Conservation (phyloP, 2,329 filamentous ascomycete species). For the Ophiostoma populinum region DNA sequence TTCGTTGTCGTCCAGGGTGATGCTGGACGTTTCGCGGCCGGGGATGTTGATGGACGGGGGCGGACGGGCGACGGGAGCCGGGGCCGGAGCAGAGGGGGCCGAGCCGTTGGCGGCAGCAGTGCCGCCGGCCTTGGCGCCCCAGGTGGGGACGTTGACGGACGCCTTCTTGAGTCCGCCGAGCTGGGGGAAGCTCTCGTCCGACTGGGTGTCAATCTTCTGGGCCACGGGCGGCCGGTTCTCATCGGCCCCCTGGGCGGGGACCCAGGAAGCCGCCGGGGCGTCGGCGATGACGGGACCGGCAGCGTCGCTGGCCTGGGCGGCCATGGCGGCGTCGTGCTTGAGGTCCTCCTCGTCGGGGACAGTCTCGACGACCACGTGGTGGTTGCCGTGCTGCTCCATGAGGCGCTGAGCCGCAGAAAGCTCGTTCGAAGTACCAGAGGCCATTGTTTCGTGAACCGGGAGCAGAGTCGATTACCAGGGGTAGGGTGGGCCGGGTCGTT, state of each 20-base stretch:
- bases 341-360: slow-evolving; percentile 62
- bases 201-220: slow-evolving; percentile 57
- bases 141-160: slow-evolving; percentile 20
- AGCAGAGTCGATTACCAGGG: slow-evolving; percentile 4
- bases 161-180: slow-evolving; percentile 58
- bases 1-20: slow-evolving; percentile 57
- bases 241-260: slow-evolving; percentile 39
- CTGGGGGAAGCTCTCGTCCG: slow-evolving; percentile 86
- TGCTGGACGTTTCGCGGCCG: slow-evolving; percentile 62
- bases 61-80: slow-evolving; percentile 16
- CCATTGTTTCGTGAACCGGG: slow-evolving; percentile 11
- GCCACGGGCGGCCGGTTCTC: too few relatives aligned
- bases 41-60: slow-evolving; percentile 55
- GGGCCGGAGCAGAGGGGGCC: slow-evolving; percentile 17
- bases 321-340: slow-evolving; percentile 23
- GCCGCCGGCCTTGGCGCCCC: slow-evolving; percentile 22
- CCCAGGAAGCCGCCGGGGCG: slow-evolving; percentile 25
- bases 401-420: slow-evolving; percentile 44
- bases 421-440: slow-evolving; percentile 19
- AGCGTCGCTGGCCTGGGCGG: slow-evolving; percentile 26
- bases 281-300: slow-evolving; percentile 28
- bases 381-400: slow-evolving; percentile 43
- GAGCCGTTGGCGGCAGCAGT: slow-evolving; percentile 29
- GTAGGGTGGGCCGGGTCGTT: too few relatives aligned
- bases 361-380: slow-evolving; percentile 61